phyloP scores from a whole-genome alignment of 768 basidiomycete genomes.

The Boletus fagicola region DNA sequence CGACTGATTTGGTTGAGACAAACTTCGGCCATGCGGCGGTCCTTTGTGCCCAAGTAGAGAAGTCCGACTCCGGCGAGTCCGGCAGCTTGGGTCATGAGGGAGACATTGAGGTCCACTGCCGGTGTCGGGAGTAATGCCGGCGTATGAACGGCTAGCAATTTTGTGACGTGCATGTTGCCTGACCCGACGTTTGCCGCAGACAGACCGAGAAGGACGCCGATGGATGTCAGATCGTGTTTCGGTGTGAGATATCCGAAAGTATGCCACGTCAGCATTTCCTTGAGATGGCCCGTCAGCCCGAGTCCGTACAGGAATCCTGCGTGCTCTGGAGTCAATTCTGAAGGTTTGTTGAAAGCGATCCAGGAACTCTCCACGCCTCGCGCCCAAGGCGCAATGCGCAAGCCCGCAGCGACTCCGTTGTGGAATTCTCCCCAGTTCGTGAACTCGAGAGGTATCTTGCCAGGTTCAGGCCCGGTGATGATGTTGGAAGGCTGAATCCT shows the following conservation, averaged over 20 bases:
- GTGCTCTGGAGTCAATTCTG: slow-evolving; percentile 86
- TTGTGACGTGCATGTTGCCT: slow-evolving; percentile 84
- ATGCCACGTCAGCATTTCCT: slow-evolving; percentile 90
- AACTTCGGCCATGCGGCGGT: slow-evolving; percentile 90
- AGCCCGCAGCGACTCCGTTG: slow-evolving; percentile 90
- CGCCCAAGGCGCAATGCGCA: slow-evolving; percentile 77
- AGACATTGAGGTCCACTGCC: slow-evolving; percentile 84
- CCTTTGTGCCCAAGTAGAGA: slow-evolving; percentile 83
- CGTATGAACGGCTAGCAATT: slow-evolving; percentile 88
- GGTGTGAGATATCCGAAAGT: slow-evolving; percentile 94
- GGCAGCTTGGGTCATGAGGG: slow-evolving; percentile 85
- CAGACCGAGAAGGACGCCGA: slow-evolving; percentile 90
- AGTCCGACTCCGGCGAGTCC: slow-evolving; percentile 86
- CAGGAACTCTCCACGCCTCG: slow-evolving; percentile 85
- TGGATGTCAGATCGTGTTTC: slow-evolving; percentile 93
- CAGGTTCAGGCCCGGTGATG: slow-evolving; percentile 60
- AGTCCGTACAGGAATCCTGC: slow-evolving; percentile 95
- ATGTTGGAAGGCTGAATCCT: slow-evolving; percentile 73
- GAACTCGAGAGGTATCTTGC: slow-evolving; percentile 71
- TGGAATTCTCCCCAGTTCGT: slow-evolving; percentile 96
- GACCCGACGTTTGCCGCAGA: slow-evolving; percentile 87
- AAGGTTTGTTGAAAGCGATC: slow-evolving; percentile 94
- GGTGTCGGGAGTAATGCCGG: slow-evolving; percentile 89
- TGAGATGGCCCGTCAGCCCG: slow-evolving; percentile 88
- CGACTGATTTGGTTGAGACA: slow-evolving; percentile 82